Base-by-base conservation (phyloP, 257 asterid species). In the Oldenlandia corymbosa region DNA sequence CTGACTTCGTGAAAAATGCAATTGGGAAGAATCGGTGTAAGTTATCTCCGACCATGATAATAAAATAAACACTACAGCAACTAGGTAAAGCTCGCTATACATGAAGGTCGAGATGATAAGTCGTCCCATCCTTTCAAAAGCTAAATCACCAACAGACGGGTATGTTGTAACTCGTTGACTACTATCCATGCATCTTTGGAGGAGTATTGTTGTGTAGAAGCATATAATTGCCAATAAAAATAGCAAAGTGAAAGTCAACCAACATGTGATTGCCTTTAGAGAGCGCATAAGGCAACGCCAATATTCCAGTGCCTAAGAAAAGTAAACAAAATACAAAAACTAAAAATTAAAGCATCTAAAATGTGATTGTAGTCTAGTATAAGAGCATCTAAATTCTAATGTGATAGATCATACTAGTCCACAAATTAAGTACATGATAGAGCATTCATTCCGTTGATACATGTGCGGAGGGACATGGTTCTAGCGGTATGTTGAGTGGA, bases 401-500 rank as follows among this genome's bases (percentile, higher is more conserved):
- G 11, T 13, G 11, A 26, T 23, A 12, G 31, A 11, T 48, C 18
- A 48, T 17, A 1, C 42, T 23, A 13, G 10, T n/a, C 28, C 7
- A 17, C 10, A 4, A 52, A 10, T 23, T 5, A 41, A 41, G 2
- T 43, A 52, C 86, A 86, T 76, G 77, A 70, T 60, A 81, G 37
- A 14, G 83, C 70, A 54, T 84, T 84, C 56, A 81, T 52, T 55
- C 82, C 85, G 58, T 84, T 84, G 75, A 84, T 75, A 42, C 87
- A 81, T 26, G 83, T 81, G 55, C 75, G 64, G 31, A 65, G 39
- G 73, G 75, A 76, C 12, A 84, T 16, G 16, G 85, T 69, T n/a
- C n/a, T n/a, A n/a, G n/a, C n/a, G n/a, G n/a, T n/a, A n/a, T n/a
- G n/a, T n/a, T n/a, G n/a, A n/a, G n/a, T n/a, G n/a, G n/a, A n/a